Percentiles rank a stretch among this genome's conserved stretches.
Conservation (phyloP, 768 basidiomycete genomes). For the Cantharellus anzutake region DNA sequence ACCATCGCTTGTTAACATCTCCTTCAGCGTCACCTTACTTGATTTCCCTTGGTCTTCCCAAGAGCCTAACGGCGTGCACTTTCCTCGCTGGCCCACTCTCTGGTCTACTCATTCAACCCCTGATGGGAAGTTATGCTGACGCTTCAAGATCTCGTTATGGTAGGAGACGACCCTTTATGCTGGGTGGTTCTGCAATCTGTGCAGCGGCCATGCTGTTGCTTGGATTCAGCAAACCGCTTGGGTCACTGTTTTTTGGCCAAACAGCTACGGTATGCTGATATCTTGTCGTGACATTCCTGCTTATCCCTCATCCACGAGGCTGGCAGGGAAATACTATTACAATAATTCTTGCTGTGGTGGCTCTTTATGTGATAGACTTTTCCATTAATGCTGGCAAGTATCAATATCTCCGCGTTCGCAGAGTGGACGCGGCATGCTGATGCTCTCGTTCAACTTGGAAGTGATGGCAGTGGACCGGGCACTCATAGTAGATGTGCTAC, state of each 20-base stretch:
- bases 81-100: slow-evolving; percentile 4
- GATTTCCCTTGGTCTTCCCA: slow-evolving; percentile 4
- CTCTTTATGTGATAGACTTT: slow-evolving; percentile 2
- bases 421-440: not conserved
- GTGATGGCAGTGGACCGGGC: slow-evolving; percentile 1
- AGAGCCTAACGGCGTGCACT: not conserved
- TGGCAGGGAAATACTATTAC: not conserved
- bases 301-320: not conserved
- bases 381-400: slow-evolving; percentile 3
- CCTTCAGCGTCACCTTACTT: slow-evolving; percentile 5
- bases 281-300: not conserved
- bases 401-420: not conserved
- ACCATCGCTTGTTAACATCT: not conserved
- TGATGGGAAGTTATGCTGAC: slow-evolving; percentile 1
- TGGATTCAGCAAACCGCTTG: slow-evolving; percentile 1
- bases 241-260: not conserved
- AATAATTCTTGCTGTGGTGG: not conserved
- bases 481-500: slow-evolving; percentile 1
- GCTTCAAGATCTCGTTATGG: slow-evolving; percentile 2
- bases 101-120: slow-evolving; percentile 4
- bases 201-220: slow-evolving; percentile 2
- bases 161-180: slow-evolving; percentile 5
- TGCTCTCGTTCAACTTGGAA: not conserved
- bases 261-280: not conserved
- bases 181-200: slow-evolving; percentile 1